Evolutionary conservation across 2,329 filamentous ascomycete genomes (phyloP).

Genomic region (Intubia oerlemansii): DNA sequence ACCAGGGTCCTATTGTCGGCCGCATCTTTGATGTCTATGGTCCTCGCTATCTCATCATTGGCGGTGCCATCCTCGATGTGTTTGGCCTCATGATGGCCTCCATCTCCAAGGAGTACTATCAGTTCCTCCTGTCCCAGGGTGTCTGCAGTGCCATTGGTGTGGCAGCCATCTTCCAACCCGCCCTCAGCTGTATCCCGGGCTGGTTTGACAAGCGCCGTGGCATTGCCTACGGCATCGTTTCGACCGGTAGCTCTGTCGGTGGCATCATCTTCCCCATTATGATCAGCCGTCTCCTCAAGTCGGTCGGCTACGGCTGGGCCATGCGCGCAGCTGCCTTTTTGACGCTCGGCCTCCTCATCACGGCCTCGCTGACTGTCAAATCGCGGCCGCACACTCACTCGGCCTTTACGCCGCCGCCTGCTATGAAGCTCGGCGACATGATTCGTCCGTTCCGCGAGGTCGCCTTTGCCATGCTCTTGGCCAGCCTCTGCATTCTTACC

Average conservation of each 20-base stretch:
- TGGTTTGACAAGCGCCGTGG: slow-evolving; percentile 18
- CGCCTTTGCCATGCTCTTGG: slow-evolving; percentile 22
- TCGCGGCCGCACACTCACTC: slow-evolving; percentile 26
- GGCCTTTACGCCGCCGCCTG: slow-evolving; percentile 13
- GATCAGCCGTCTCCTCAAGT: slow-evolving; percentile 31
- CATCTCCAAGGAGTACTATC: slow-evolving; percentile 17
- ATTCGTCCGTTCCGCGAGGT: slow-evolving; percentile 35
- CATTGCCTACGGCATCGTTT: slow-evolving; percentile 16
- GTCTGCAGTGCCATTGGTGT: slow-evolving; percentile 14
- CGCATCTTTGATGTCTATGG: slow-evolving; percentile 18
- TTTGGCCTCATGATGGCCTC: slow-evolving; percentile 18
- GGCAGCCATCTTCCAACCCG: slow-evolving; percentile 16
- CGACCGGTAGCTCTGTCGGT: slow-evolving; percentile 19
- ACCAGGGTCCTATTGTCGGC: slow-evolving; percentile 12
- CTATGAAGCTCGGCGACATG: slow-evolving; percentile 11
- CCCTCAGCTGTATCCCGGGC: slow-evolving; percentile 15
- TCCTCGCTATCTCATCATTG: slow-evolving; percentile 23
- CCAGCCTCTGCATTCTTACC: slow-evolving; percentile 11
- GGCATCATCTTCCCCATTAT: slow-evolving; percentile 26
- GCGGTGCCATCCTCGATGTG: slow-evolving; percentile 29
- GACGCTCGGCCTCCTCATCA: slow-evolving; percentile 15
- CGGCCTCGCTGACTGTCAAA: slow-evolving; percentile 18
- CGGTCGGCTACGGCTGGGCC: slow-evolving; percentile 12
- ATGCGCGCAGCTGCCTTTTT: slow-evolving; percentile 23
- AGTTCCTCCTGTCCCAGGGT: slow-evolving; percentile 20